phyloP scores from a whole-genome alignment of 176 grass and related monocot species.

The Zoysia japonica region DNA sequence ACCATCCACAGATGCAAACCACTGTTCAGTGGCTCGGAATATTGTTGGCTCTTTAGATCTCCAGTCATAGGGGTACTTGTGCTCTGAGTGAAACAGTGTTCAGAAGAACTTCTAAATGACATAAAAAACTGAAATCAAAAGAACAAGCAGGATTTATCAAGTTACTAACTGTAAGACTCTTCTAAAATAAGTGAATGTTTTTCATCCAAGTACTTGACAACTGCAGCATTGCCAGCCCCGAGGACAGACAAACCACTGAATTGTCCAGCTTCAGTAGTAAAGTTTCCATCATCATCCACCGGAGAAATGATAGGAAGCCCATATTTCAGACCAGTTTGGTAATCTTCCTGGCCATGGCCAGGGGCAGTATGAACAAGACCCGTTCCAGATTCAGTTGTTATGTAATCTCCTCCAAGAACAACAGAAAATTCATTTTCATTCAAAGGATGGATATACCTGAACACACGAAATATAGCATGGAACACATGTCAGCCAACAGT shows the following conservation, averaged over 20 bases:
- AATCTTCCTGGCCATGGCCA: constrained; percentile 98
- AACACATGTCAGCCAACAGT: background rate
- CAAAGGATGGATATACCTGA: constrained; percentile 84
- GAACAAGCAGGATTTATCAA: constrained; percentile 20
- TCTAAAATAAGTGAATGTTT: constrained; percentile 73
- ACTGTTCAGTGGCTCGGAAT: constrained; percentile 95
- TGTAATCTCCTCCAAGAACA: constrained; percentile 92
- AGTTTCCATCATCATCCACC: constrained; percentile 89
- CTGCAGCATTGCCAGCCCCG: constrained; percentile 75
- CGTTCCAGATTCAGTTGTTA: constrained; percentile 95
- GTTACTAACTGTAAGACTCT: constrained; percentile 91
- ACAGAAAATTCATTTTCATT: constrained; percentile 86
- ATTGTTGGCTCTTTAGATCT: constrained; percentile 99
- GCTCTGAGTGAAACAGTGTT: constrained; percentile 55
- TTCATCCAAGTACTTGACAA: constrained; percentile 78
- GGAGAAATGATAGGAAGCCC: constrained; percentile 88
- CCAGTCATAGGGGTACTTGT: constrained; percentile 99
- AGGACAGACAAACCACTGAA: constrained; percentile 86
- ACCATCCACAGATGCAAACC: constrained; percentile 98
- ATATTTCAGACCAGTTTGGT: constrained; percentile 89
- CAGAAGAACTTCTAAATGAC: constrained; percentile 34
- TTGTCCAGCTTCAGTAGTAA: constrained; percentile 84
- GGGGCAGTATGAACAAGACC: constrained; percentile 99
- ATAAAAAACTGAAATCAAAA: constrained; percentile 1
- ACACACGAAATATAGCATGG: constrained; percentile 30